phyloP scores from a whole-genome alignment of 352 stramenopile species.

The Globisporangium perplexum region DNA sequence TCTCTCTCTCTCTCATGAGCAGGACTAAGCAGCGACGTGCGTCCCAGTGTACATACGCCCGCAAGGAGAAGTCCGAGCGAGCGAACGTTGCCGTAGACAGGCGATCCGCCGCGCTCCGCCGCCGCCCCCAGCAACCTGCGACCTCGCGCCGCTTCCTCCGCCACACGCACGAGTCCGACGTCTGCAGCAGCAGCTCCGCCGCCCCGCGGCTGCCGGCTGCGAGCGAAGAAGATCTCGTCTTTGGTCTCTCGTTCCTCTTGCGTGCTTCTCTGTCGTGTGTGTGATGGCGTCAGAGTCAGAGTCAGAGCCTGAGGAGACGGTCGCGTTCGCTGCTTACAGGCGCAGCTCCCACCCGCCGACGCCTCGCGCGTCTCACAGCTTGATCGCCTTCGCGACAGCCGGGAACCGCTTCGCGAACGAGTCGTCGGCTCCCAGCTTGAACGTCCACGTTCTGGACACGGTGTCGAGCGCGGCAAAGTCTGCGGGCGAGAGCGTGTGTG shows the following conservation, averaged over 20 bases:
- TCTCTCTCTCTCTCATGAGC: neutral
- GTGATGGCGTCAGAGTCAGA: too few species aligned
- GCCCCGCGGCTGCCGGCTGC: neutral
- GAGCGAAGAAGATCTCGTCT: neutral
- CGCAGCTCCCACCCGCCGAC: too few species aligned
- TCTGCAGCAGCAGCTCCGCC: neutral
- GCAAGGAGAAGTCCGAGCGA: neutral
- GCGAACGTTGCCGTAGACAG: neutral
- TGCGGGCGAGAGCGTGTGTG: slow-evolving; percentile 12
- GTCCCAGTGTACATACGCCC: neutral
- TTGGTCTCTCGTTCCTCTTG: neutral
- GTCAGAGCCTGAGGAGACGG: too few species aligned
- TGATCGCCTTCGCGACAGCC: slow-evolving; percentile 36
- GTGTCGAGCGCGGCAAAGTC: slow-evolving; percentile 45
- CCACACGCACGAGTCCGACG: neutral
- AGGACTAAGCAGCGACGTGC: neutral
- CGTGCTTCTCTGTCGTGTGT: neutral
- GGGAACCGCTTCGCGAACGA: slow-evolving; percentile 48
- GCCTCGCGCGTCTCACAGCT: slow-evolving; percentile 21
- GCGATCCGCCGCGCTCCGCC: neutral
- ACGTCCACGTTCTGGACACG: slow-evolving; percentile 40
- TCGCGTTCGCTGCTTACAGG: neutral
- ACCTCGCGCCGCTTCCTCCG: neutral
- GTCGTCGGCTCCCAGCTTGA: slow-evolving; percentile 42
- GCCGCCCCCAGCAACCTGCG: neutral